Evolutionary conservation across 2,329 filamentous ascomycete species (phyloP), one percentile per base, ranked within the genome.

Genomic region (Microsporum canis): DNA sequence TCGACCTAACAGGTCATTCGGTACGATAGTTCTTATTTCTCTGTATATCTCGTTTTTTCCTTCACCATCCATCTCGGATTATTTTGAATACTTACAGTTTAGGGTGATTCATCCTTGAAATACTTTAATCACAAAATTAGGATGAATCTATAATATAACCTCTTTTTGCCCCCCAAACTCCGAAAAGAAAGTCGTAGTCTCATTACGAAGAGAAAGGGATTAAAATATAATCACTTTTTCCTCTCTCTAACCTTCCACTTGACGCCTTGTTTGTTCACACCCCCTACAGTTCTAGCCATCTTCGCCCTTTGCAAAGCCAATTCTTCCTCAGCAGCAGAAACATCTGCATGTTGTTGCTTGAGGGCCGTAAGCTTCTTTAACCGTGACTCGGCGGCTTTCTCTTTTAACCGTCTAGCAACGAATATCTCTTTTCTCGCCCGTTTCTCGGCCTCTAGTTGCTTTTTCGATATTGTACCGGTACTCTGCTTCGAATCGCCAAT

Each of bases 221-320:
- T 6, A 7, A 12, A 55, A 27, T 47, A 14, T 38, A 27, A 51
- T 73, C 61, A 84, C 67, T 77, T 76, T 76, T 85, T 86, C 65
- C 84, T 75, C 74, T 84, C 82, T 61, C 83, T 75, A 51, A 83
- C 75, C 75, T 85, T 86, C 78, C 83, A 87, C 67, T 84, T 85
- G 66, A 83, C 75, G 6, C 84, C 84, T 61, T 81, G 76, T 72
- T 85, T 85, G 71, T 85, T 86, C 60, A 81, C 77, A 0, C 84
- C 84, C 17, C 83, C 84, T 2, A 83, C 75, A 1, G 77, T 80
- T 63, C 81, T 80, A 65, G 78, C 80, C 83, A 86, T 86, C 70
- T 80, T 81, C 7, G 80, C 83, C 55, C 83, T 76, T 70, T 86
- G 84, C 64, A 79, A 70, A 49, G 84, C 82, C 27, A 86, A 71